These are phyloP conservation scores for Oleoguttula mirabilis DNA, from an alignment of 495 filamentous ascomycete genomes.

Conservation along the genomic window DNA sequence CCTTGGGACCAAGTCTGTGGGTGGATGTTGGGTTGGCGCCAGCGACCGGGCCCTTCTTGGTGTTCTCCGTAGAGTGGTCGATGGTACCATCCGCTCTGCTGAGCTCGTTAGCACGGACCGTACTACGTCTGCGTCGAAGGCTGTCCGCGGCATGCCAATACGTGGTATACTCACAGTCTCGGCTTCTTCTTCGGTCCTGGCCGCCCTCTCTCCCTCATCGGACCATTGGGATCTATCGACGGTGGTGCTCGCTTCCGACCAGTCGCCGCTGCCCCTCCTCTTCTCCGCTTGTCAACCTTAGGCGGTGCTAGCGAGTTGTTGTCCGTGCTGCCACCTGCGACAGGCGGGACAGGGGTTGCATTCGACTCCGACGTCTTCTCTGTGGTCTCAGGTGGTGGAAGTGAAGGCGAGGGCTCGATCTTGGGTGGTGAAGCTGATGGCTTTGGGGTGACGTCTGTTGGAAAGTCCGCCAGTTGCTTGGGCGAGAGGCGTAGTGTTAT, in stretches of 20 bases:
- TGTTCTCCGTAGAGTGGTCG: conserved; percentile 14
- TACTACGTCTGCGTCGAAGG: not conserved
- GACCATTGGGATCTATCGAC: conserved; percentile 16
- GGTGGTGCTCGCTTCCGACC: conserved; percentile 48
- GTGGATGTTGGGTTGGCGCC: conserved; percentile 21
- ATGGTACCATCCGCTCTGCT: conserved; percentile 22
- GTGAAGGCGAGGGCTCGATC: conserved; percentile 7
- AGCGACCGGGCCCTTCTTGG: not conserved
- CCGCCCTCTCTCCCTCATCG: conserved; percentile 46
- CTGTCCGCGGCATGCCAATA: not conserved
- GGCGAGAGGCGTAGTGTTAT: conserved; percentile 11
- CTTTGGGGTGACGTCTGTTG: conserved; percentile 16
- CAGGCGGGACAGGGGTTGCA: conserved; percentile 42
- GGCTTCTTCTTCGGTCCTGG: conserved; percentile 93
- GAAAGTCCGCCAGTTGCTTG: conserved; percentile 13
- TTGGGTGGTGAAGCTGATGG: conserved; percentile 37
- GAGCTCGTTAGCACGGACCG: conserved; percentile 7
- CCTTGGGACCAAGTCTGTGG: conserved; percentile 89
- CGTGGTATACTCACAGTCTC: conserved; percentile 61
- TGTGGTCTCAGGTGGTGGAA: conserved; percentile 38
- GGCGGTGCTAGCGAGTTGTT: conserved; percentile 38
- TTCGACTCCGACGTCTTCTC: conserved; percentile 41
- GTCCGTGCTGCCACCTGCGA: conserved; percentile 33
- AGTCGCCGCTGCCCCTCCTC: conserved; percentile 42
- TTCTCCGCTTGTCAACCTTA: conserved; percentile 51